Evolutionary conservation across 2,329 filamentous ascomycete species (phyloP).

Genomic region (Colletotrichum simmondsii): DNA sequence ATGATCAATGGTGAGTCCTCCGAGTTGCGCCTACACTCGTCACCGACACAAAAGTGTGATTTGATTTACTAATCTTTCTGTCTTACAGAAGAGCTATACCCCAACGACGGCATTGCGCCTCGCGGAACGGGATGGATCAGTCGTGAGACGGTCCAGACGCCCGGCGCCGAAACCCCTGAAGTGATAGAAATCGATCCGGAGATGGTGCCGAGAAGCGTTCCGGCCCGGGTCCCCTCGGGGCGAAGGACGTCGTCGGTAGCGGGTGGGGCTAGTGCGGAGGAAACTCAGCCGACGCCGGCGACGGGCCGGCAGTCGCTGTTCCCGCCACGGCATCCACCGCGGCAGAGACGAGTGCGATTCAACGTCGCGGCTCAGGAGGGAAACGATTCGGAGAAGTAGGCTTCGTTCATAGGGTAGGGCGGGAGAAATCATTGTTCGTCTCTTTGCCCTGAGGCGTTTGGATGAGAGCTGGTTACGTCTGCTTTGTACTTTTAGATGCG

Average conservation of each 20-base stretch:
- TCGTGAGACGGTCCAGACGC: not conserved
- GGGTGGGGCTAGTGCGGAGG: not conserved
- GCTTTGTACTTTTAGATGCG: not conserved
- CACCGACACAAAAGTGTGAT: too few relatives aligned
- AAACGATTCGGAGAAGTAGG: not conserved
- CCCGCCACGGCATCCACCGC: not conserved
- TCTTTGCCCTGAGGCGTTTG: not conserved
- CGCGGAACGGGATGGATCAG: not conserved
- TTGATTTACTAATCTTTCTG: not conserved
- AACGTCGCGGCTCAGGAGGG: not conserved
- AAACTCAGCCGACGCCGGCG: not conserved
- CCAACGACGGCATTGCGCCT: constrained; percentile 12
- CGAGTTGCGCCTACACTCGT: too few relatives aligned
- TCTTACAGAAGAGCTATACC: not conserved
- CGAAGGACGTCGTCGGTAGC: not conserved
- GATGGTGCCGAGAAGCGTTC: constrained; percentile 20
- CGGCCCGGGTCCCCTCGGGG: not conserved
- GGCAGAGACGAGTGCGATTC: not conserved
- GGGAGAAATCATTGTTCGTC: too few relatives aligned
- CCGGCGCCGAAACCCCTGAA: not conserved
- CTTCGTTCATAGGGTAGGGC: too few relatives aligned
- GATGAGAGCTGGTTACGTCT: not conserved
- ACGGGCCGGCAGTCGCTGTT: not conserved
- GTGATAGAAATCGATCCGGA: constrained; percentile 3
- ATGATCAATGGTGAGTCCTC: constrained; percentile 36